These are phyloP conservation scores for Oryza rufipogon DNA, from an alignment of 176 grass and related monocot genomes.

Conservation along the genomic window DNA sequence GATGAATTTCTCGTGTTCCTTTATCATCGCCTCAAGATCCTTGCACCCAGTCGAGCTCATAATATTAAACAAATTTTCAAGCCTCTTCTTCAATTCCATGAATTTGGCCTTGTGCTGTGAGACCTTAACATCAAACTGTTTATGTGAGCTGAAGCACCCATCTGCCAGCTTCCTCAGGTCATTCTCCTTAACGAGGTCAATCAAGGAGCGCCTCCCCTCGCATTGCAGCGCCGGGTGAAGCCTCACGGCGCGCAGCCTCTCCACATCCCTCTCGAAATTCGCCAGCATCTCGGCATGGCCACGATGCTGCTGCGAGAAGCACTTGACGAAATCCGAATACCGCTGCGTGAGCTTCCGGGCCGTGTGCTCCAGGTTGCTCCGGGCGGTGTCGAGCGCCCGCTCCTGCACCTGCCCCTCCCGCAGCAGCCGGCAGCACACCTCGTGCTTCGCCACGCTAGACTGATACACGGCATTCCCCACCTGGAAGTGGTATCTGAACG, in stretches of 20 bases:
- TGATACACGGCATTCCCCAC: slow-evolving; percentile 69
- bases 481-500: slow-evolving; percentile 89
- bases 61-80: slow-evolving; percentile 65
- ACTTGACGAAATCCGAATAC: slow-evolving; percentile 66
- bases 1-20: slow-evolving; percentile 70
- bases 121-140: slow-evolving; percentile 75
- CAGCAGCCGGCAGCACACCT: slow-evolving; percentile 71
- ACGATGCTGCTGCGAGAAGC: slow-evolving; percentile 79
- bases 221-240: slow-evolving; percentile 67
- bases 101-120: slow-evolving; percentile 70
- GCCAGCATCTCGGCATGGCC: slow-evolving; percentile 57
- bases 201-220: slow-evolving; percentile 62
- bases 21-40: slow-evolving; percentile 79
- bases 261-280: slow-evolving; percentile 86
- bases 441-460: slow-evolving; percentile 60
- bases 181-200: slow-evolving; percentile 86
- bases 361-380: slow-evolving; percentile 81
- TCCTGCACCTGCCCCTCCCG: slow-evolving; percentile 91
- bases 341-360: slow-evolving; percentile 71
- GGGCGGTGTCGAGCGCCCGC: slow-evolving; percentile 79
- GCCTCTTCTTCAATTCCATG: slow-evolving; percentile 71
- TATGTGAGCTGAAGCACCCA: slow-evolving; percentile 72
- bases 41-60: slow-evolving; percentile 74
- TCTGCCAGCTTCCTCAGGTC: slow-evolving; percentile 65
- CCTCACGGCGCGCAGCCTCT: slow-evolving; percentile 60